A percentile compares a stretch with the other conserved stretches of the same genome.
These are phyloP conservation scores for Albatrellus ellisii DNA, from an alignment of 768 basidiomycete species.

Conservation along the genomic window DNA sequence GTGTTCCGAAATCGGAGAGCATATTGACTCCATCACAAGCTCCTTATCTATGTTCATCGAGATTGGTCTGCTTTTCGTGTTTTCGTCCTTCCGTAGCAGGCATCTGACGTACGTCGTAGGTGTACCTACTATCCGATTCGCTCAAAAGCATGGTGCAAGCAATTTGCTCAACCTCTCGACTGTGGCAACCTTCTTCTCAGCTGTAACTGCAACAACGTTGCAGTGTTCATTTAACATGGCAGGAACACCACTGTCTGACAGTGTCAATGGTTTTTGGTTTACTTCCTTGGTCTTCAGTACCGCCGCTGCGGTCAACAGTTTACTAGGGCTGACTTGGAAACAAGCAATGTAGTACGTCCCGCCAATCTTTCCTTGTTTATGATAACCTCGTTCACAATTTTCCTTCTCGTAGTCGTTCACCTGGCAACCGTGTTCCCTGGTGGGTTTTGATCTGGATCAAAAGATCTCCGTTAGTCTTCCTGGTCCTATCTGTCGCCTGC, in stretches of 20 bases:
- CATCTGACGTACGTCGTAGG: slow-evolving; percentile 24
- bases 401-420: slow-evolving; percentile 41
- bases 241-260: slow-evolving; percentile 26
- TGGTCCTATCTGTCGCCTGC: slow-evolving; percentile 73
- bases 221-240: slow-evolving; percentile 49
- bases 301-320: slow-evolving; percentile 62
- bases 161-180: slow-evolving; percentile 66
- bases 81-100: neutral
- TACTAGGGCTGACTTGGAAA: slow-evolving; percentile 70
- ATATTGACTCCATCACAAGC: slow-evolving; percentile 53
- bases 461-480: slow-evolving; percentile 68
- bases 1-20: slow-evolving; percentile 61
- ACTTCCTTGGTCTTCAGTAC: slow-evolving; percentile 66
- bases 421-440: slow-evolving; percentile 66
- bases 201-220: slow-evolving; percentile 59
- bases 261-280: slow-evolving; percentile 67
- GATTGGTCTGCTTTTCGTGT: slow-evolving; percentile 37
- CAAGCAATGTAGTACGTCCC: slow-evolving; percentile 67
- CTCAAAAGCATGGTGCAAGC: slow-evolving; percentile 56
- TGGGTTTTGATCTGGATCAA: slow-evolving; percentile 86
- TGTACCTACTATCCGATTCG: slow-evolving; percentile 65
- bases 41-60: slow-evolving; percentile 66
- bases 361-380: neutral
- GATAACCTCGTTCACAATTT: slow-evolving; percentile 3
- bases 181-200: slow-evolving; percentile 68